Base-by-base conservation (phyloP, 2,329 filamentous ascomycete species). In the Paecilomyces dactylethromorphus region DNA sequence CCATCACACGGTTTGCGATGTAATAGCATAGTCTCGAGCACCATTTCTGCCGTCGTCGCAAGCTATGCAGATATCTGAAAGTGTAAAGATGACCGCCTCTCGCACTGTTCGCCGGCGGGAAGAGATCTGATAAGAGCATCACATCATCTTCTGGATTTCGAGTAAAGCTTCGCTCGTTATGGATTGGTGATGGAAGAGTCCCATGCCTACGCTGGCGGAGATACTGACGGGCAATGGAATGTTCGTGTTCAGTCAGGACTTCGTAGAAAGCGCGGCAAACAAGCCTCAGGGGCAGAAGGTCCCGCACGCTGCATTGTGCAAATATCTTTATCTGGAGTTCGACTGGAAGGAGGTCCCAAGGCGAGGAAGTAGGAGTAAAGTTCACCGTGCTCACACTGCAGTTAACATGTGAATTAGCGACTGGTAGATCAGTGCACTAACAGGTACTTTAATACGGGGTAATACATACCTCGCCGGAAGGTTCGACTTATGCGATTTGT, bases 301-400 rank as follows among this genome's bases (percentile, higher is more conserved):
- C 75, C 39, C 64, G 63, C 59, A 76, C 66, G 35, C 72, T 69
- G 63, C 75, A 78, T 58, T 72, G 67, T 6, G 70, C 68, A 58
- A 78, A 76, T 58, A 78, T 75, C 58, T 67, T 68, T 56, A 78
- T 71, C 65, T 76, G 72, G 39, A 78, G 65, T 58, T 78, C 76
- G 57, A 74, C 73, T 11, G 76, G 75, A 24, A 78, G 68, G 53
- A 64, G 58, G 56, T 74, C 74, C 75, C 75, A 77, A 22, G 65
- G 68, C 7, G 72, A 74, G 7, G 68, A 68, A 0, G 70, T 70
- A 51, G 67, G 63, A 29, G 66, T 60, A 45, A 64, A 59, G 51
- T 65, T 62, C 35, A 62, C 58, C 66, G 64, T 64, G n/a, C 66
- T 61, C 31, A 66, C 56, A 53, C 68, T 71, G 49, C 31, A 31